These are phyloP conservation scores for Elsinoe fawcettii DNA, from an alignment of 2,329 filamentous ascomycete genomes.

Conservation along the genomic window DNA sequence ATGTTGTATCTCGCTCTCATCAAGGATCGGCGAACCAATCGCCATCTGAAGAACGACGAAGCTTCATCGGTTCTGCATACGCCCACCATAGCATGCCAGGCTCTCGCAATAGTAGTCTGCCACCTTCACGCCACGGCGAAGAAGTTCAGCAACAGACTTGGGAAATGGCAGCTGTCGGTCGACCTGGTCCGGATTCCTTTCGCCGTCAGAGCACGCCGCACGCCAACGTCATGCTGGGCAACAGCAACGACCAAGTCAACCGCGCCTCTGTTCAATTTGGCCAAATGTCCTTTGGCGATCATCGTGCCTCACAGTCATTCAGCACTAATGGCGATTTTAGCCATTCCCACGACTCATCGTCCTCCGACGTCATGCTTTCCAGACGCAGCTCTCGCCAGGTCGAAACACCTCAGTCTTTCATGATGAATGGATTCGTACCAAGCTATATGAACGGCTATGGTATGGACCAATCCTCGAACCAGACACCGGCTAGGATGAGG, in stretches of 20 bases:
- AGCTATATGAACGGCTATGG: neutral
- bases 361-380: neutral
- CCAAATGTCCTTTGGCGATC: conserved; percentile 35
- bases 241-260: conserved; percentile 15
- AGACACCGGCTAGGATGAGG: neutral
- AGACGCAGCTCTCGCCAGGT: conserved; percentile 9
- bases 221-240: conserved; percentile 7
- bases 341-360: neutral
- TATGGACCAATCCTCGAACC: neutral
- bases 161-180: conserved; percentile 8
- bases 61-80: conserved; percentile 28
- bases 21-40: conserved; percentile 15
- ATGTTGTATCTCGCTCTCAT: conserved; percentile 6
- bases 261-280: conserved; percentile 18
- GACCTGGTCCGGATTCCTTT: conserved; percentile 1
- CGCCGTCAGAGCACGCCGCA: conserved; percentile 14
- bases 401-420: neutral
- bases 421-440: neutral
- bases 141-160: conserved; percentile 32
- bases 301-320: conserved; percentile 21
- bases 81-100: conserved; percentile 35
- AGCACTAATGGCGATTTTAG: conserved; percentile 10
- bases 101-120: conserved; percentile 49
- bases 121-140: conserved; percentile 47
- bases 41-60: conserved; percentile 18